These are phyloP conservation scores for Cutaneotrichosporon dermatis DNA, from an alignment of 1,284 basidiomycete genomes.

Conservation along the genomic window DNA sequence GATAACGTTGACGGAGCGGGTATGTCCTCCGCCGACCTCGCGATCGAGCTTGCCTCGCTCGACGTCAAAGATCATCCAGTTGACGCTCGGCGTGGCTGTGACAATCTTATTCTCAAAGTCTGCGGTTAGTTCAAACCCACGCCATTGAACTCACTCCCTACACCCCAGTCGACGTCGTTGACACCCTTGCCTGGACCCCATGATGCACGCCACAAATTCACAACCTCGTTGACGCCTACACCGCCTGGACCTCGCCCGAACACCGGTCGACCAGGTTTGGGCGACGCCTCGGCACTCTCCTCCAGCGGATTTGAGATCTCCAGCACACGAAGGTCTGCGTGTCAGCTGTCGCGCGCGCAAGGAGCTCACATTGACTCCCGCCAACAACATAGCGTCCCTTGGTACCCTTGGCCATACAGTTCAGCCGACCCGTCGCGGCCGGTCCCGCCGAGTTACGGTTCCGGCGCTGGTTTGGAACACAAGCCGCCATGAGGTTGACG, in stretches of 20 bases:
- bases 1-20: slow-evolving; percentile 69
- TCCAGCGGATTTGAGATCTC: slow-evolving; percentile 25
- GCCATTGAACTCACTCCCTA: slow-evolving; percentile 57
- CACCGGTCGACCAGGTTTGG: slow-evolving; percentile 5
- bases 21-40: slow-evolving; percentile 63
- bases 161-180: slow-evolving; percentile 71
- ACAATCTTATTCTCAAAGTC: slow-evolving; percentile 72
- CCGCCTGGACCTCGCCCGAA: slow-evolving; percentile 40
- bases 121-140: slow-evolving; percentile 33
- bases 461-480: slow-evolving; percentile 3
- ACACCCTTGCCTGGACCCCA: slow-evolving; percentile 43
- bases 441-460: slow-evolving; percentile 19
- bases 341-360: slow-evolving; percentile 6
- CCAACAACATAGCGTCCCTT: slow-evolving; percentile 42
- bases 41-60: slow-evolving; percentile 70
- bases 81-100: slow-evolving; percentile 75
- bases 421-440: slow-evolving; percentile 29
- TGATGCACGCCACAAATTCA: slow-evolving; percentile 45
- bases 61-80: slow-evolving; percentile 78
- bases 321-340: slow-evolving; percentile 38
- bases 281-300: background rate
- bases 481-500: slow-evolving; percentile 30
- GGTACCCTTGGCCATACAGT: slow-evolving; percentile 43
- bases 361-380: slow-evolving; percentile 44
- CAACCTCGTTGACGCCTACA: slow-evolving; percentile 37